phyloP scores from a whole-genome alignment of 140 eudicot genomes.

The Flaveria floridana region DNA sequence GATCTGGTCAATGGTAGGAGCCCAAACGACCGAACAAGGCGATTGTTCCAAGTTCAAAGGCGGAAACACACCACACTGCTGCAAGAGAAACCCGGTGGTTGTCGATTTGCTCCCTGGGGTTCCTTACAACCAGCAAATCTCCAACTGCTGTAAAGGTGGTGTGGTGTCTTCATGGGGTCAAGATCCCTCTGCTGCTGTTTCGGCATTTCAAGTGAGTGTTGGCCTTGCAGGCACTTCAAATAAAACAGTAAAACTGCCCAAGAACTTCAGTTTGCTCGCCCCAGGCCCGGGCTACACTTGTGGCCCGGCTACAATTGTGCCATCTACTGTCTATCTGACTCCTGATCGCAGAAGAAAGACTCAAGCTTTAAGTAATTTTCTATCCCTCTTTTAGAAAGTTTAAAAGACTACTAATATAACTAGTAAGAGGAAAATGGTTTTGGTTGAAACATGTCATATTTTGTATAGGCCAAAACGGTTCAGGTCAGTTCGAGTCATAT shows the following conservation, averaged over 20 bases:
- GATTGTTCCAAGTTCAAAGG: slow-evolving; percentile 92
- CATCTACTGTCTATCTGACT: slow-evolving; percentile 64
- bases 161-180: slow-evolving; percentile 81
- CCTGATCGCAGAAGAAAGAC: slow-evolving; percentile 76
- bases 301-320: slow-evolving; percentile 83
- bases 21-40: slow-evolving; percentile 92
- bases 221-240: slow-evolving; percentile 87
- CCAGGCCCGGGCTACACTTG: slow-evolving; percentile 96
- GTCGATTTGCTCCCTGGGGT: slow-evolving; percentile 86
- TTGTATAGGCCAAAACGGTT: not conserved
- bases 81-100: slow-evolving; percentile 60
- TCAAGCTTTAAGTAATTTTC: slow-evolving; percentile 72
- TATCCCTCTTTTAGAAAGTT: not conserved
- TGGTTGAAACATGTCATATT: not conserved
- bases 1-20: slow-evolving; percentile 91
- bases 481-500: not conserved
- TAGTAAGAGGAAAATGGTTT: too few relatives aligned
- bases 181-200: slow-evolving; percentile 68
- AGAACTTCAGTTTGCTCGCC: slow-evolving; percentile 69
- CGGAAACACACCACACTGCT: slow-evolving; percentile 76
- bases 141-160: slow-evolving; percentile 90
- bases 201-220: slow-evolving; percentile 84
- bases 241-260: slow-evolving; percentile 78
- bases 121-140: slow-evolving; percentile 80
- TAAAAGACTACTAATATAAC: not conserved